These are phyloP conservation scores for Nidularia pulvinata DNA, from an alignment of 768 basidiomycete genomes.

Conservation along the genomic window DNA sequence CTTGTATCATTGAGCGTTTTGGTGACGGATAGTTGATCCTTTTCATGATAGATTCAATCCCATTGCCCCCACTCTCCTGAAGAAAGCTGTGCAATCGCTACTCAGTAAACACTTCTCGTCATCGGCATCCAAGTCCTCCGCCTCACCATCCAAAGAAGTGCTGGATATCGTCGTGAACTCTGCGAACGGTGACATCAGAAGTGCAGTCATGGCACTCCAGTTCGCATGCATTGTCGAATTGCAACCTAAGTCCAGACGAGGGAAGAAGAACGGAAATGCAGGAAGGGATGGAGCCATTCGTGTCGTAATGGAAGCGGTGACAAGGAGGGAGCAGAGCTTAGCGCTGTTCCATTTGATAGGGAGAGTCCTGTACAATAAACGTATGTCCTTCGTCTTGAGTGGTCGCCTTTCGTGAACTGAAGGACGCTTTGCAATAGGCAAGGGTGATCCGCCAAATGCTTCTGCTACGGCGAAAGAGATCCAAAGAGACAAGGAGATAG, in stretches of 20 bases:
- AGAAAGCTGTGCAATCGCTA: conserved; percentile 71
- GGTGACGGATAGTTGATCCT: background rate
- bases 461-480: conserved; percentile 64
- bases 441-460: conserved; percentile 63
- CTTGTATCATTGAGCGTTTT: conserved; percentile 1
- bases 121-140: conserved; percentile 13
- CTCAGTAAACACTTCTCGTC: conserved; percentile 45
- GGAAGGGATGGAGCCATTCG: conserved; percentile 12
- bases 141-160: conserved; percentile 58
- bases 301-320: conserved; percentile 68
- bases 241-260: conserved; percentile 15
- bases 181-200: conserved; percentile 89
- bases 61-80: conserved; percentile 84
- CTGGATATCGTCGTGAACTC: conserved; percentile 78
- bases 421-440: conserved; percentile 43
- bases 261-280: conserved; percentile 27
- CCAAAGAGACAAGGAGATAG: conserved; percentile 56
- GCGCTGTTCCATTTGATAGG: conserved; percentile 92
- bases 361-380: conserved; percentile 94
- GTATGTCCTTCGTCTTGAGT: conserved; percentile 39
- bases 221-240: conserved; percentile 64
- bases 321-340: conserved; percentile 83
- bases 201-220: conserved; percentile 92
- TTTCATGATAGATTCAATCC: conserved; percentile 76
- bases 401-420: background rate